phyloP scores from a whole-genome alignment of 495 filamentous ascomycete species.

The Darksidea phi region DNA sequence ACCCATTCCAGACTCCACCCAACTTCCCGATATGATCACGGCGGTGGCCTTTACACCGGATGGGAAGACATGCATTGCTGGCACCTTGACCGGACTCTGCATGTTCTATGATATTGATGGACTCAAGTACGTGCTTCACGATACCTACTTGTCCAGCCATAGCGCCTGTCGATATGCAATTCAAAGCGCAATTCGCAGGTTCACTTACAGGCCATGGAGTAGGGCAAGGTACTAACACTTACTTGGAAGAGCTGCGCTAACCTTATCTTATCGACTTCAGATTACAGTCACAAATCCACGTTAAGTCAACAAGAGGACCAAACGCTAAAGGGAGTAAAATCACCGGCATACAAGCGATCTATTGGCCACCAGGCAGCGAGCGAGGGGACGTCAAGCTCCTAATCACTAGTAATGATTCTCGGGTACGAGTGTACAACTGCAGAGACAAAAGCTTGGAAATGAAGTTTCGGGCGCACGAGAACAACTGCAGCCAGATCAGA shows the following conservation, averaged over 20 bases:
- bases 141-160: no score
- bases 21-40: slow-evolving; percentile 85
- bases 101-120: slow-evolving; percentile 95
- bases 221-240: no score
- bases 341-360: slow-evolving; percentile 83
- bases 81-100: slow-evolving; percentile 80
- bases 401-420: slow-evolving; percentile 92
- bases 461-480: slow-evolving; percentile 92
- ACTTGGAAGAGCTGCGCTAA: no score
- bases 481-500: slow-evolving; percentile 86
- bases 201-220: no score
- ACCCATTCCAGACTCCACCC: slow-evolving; percentile 51
- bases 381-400: slow-evolving; percentile 79
- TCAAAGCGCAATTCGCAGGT: no score
- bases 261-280: slow-evolving; percentile 51
- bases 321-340: slow-evolving; percentile 98
- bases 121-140: no score
- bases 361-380: slow-evolving; percentile 57
- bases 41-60: slow-evolving; percentile 93
- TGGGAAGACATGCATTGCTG: slow-evolving; percentile 85
- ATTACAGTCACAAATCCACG: slow-evolving; percentile 78
- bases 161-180: no score
- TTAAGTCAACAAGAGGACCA: slow-evolving; percentile 82
- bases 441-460: slow-evolving; percentile 78
- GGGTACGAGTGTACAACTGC: slow-evolving; percentile 87